phyloP scores from a whole-genome alignment of 495 filamentous ascomycete species.

The Neurospora sp. region DNA sequence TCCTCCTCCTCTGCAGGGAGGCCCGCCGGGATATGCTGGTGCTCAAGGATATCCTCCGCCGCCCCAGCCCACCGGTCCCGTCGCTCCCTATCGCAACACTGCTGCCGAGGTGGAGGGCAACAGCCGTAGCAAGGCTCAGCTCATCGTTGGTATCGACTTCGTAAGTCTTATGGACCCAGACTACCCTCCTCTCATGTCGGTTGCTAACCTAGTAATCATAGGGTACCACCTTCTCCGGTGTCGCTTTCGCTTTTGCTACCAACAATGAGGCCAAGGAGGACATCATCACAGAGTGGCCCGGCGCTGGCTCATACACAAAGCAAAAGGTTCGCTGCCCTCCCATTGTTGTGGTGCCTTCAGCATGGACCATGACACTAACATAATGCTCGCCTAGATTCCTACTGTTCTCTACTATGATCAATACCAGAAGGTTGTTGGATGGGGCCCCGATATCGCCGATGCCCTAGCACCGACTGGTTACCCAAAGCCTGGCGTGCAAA shows the following conservation, averaged over 20 bases:
- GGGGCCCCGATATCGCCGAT: slow-evolving; percentile 68
- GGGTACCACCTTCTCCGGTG: slow-evolving; percentile 69
- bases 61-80: slow-evolving; percentile 30
- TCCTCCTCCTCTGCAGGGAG: slow-evolving; percentile 43
- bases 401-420: slow-evolving; percentile 69
- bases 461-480: slow-evolving; percentile 64
- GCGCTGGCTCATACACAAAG: slow-evolving; percentile 64
- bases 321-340: slow-evolving; percentile 46
- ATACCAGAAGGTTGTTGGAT: slow-evolving; percentile 67
- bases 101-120: slow-evolving; percentile 80
- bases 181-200: neutral
- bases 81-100: slow-evolving; percentile 39
- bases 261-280: slow-evolving; percentile 71
- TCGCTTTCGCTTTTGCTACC: slow-evolving; percentile 66
- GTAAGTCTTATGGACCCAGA: slow-evolving; percentile 34
- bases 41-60: slow-evolving; percentile 32
- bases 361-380: neutral
- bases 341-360: neutral
- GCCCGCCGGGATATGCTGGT: slow-evolving; percentile 32
- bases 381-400: slow-evolving; percentile 44
- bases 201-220: slow-evolving; percentile 24
- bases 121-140: slow-evolving; percentile 67
- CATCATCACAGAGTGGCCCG: slow-evolving; percentile 71
- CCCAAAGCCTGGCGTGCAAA: slow-evolving; percentile 65
- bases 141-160: slow-evolving; percentile 76